Conservation (phyloP, 1,284 basidiomycete genomes). For the Pseudozyma tsukubaensis region DNA sequence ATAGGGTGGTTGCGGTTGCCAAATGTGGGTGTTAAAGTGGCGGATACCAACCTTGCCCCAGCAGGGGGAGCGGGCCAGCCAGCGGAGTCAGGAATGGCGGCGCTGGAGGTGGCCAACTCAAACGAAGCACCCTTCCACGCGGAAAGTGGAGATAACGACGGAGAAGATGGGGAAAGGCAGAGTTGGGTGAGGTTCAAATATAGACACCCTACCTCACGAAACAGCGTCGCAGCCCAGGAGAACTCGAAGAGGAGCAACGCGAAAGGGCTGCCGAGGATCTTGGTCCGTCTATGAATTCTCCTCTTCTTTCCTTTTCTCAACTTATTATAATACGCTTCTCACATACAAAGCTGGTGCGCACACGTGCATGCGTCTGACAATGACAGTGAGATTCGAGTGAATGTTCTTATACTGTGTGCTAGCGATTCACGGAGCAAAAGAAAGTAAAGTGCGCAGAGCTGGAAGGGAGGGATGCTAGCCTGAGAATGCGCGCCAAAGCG, state of each 20-base stretch:
- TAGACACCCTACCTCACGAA: not conserved
- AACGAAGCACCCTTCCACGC: not conserved
- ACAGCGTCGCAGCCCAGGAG: not conserved
- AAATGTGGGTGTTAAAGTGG: conserved; percentile 2
- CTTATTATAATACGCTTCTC: no score
- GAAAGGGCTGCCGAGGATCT: conserved; percentile 1
- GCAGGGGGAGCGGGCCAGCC: not conserved
- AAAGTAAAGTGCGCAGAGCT: not conserved
- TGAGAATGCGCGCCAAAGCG: not conserved
- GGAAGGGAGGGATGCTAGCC: not conserved
- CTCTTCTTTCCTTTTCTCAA: no score
- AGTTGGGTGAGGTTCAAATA: not conserved
- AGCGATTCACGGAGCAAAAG: not conserved
- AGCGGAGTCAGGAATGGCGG: not conserved
- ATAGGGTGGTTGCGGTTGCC: conserved; percentile 12
- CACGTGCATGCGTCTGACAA: not conserved
- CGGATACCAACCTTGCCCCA: not conserved
- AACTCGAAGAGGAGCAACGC: not conserved
- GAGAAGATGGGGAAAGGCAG: not conserved
- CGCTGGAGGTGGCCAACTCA: not conserved
- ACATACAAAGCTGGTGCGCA: no score
- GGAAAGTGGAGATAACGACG: not conserved
- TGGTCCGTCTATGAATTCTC: not conserved
- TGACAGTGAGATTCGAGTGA: not conserved
- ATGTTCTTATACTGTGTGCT: not conserved